Conservation (phyloP, 2,329 filamentous ascomycete genomes). For the Arthroderma sp. region DNA sequence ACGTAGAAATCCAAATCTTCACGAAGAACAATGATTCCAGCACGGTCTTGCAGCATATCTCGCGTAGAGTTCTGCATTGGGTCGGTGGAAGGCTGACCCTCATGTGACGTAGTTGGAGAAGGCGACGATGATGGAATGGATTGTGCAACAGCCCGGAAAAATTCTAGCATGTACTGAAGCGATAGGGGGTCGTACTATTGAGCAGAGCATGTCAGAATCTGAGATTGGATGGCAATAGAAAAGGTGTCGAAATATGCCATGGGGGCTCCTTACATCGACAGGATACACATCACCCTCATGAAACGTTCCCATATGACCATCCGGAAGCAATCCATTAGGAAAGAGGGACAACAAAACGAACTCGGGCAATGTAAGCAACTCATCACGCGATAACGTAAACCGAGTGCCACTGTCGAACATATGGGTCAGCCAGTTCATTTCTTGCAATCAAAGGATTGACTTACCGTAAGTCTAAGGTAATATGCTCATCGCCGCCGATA, state of each 20-base stretch:
- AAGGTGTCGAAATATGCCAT: slow-evolving; percentile 11
- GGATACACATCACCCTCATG: slow-evolving; percentile 89
- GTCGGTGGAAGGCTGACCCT: slow-evolving; percentile 53
- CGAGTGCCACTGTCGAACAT: slow-evolving; percentile 38
- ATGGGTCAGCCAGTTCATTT: slow-evolving; percentile 1
- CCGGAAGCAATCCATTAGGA: slow-evolving; percentile 92
- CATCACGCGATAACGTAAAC: slow-evolving; percentile 88
- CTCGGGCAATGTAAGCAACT: slow-evolving; percentile 87
- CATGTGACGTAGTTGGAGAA: slow-evolving; percentile 51
- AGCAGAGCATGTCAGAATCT: slow-evolving; percentile 11
- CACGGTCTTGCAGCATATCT: slow-evolving; percentile 72
- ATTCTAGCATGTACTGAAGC: slow-evolving; percentile 97
- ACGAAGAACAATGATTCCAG: slow-evolving; percentile 89
- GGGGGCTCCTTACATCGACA: slow-evolving; percentile 68
- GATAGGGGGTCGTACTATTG: slow-evolving; percentile 87
- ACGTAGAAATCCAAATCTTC: slow-evolving; percentile 97
- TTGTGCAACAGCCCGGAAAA: slow-evolving; percentile 90
- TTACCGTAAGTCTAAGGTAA: slow-evolving; percentile 86
- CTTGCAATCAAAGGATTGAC: slow-evolving; percentile 12
- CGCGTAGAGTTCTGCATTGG: slow-evolving; percentile 55
- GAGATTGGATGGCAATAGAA: neutral
- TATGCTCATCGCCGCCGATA: slow-evolving; percentile 65
- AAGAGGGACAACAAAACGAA: slow-evolving; percentile 97
- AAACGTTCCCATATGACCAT: slow-evolving; percentile 88
- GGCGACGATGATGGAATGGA: slow-evolving; percentile 62